Evolutionary conservation across 2,329 filamentous ascomycete species (phyloP), one percentile per base, ranked within the genome.

Genomic region (Arthrobotrys conoides): DNA sequence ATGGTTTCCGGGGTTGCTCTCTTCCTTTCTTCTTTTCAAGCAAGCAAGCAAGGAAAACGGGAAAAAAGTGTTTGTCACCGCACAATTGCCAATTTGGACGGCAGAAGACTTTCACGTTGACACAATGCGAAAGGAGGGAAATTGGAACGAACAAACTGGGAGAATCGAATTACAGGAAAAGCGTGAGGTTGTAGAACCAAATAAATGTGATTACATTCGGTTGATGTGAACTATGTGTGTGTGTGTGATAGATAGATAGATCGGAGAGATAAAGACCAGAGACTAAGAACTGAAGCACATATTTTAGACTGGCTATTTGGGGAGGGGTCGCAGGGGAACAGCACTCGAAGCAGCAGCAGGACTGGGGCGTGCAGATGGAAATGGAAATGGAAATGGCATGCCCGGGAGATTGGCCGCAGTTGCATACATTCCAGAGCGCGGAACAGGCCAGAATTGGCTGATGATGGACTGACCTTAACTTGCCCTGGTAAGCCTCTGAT

Each of bases 381-480:
- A 65, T 20, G 46, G 46, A 65, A 65, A 41, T 41, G 38, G 38
- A 41, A 41, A 14, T 41, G 49, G 41, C 33, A 67, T 67, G 51
- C 59, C 38, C 71, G 71, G 71, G 71, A 76, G 65, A 76, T 76
- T 76, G 65, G 55, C 57, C 38, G 63, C 33, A 51, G 63, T 5
- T 59, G 53, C 53, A 41, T 59, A 18, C 57, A 61, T 61, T 61
- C 41, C 22, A 44, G 46, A 38, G 46, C 57, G 24, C 57, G 38
- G 57, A 65, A 61, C 73, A 77, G 53, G 44, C 61, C 67, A 71
- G 67, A 71, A 71, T 77, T 77, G 73, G 73, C 59, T 77, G 73
- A 77, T 77, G 61, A 77, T 77, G 67, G 55, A 67, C 73, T 77
- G 73, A 77, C 49, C 55, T 38, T 30, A 3, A 22, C 44, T 61